phyloP scores from a whole-genome alignment of 208 protist genomes.

The Novymonas esmeraldas region DNA sequence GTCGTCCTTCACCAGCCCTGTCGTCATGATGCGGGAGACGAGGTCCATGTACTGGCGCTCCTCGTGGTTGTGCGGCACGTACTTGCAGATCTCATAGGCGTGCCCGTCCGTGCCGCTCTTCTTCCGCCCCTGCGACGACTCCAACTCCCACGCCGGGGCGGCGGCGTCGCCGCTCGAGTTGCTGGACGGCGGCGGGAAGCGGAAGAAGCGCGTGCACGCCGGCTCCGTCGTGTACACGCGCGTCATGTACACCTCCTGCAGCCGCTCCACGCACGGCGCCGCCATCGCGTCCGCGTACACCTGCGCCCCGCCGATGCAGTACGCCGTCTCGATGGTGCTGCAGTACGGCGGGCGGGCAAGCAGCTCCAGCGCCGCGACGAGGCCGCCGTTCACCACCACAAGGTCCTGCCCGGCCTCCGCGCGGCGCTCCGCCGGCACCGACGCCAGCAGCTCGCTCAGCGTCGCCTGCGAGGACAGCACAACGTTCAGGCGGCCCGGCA shows the following conservation, averaged over 20 bases:
- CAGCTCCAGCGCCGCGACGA: constrained; percentile 52
- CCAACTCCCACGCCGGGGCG: constrained; percentile 42
- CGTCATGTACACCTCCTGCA: constrained; percentile 80
- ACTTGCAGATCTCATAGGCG: constrained; percentile 76
- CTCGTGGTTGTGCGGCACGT: constrained; percentile 82
- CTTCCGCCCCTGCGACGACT: constrained; percentile 35
- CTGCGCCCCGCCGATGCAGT: constrained; percentile 93
- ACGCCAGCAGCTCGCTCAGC: constrained; percentile 40
- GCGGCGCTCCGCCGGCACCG: constrained; percentile 54
- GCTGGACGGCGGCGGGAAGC: constrained; percentile 53
- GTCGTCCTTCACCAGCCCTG: constrained; percentile 88
- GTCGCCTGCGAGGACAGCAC: constrained; percentile 74
- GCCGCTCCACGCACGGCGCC: constrained; percentile 57
- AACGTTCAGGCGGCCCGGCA: constrained; percentile 92
- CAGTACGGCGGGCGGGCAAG: constrained; percentile 64
- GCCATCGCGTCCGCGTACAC: constrained; percentile 84
- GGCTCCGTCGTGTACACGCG: constrained; percentile 39
- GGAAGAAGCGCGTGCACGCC: constrained; percentile 66
- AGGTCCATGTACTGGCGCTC: constrained; percentile 95
- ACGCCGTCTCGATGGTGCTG: constrained; percentile 82
- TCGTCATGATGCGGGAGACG: constrained; percentile 77
- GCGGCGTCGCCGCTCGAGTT: too few species aligned
- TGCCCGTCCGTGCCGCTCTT: constrained; percentile 31
- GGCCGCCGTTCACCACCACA: constrained; percentile 59
- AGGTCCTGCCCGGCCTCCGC: constrained; percentile 42